These are phyloP conservation scores for Gomphus bonarii DNA, from an alignment of 1,284 basidiomycete genomes.

Conservation along the genomic window DNA sequence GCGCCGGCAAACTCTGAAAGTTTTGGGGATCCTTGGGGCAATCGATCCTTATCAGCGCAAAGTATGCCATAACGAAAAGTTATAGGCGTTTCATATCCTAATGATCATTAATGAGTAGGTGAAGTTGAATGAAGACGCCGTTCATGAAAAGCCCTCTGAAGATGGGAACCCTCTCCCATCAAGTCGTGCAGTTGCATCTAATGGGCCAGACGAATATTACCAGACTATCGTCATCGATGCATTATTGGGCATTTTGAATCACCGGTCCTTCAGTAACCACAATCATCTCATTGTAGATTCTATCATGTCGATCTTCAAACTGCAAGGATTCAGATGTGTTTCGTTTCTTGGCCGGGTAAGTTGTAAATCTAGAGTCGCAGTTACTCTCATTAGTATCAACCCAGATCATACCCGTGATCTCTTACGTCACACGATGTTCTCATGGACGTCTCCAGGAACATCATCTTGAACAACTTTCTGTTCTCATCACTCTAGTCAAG, in stretches of 20 bases:
- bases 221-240: conserved; percentile 93
- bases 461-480: conserved; percentile 93
- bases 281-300: conserved; percentile 96
- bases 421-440: conserved; percentile 78
- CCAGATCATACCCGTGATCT: conserved; percentile 94
- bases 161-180: conserved; percentile 50
- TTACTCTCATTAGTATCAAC: too few species aligned
- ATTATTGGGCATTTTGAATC: conserved; percentile 82
- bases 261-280: conserved; percentile 75
- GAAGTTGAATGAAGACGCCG: conserved; percentile 67
- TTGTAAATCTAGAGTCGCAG: not conserved
- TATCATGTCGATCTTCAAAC: conserved; percentile 99
- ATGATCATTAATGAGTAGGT: conserved; percentile 29
- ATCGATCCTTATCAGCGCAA: conserved; percentile 94
- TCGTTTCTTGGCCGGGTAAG: conserved; percentile 86
- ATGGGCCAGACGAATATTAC: conserved; percentile 87
- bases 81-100: not conserved
- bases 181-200: conserved; percentile 33
- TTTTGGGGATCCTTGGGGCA: conserved; percentile 95
- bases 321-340: conserved; percentile 94
- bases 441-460: conserved; percentile 80
- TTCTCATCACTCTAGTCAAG: conserved; percentile 94
- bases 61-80: conserved; percentile 30
- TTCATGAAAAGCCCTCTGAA: conserved; percentile 56
- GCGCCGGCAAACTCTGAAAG: conserved; percentile 82